Evolutionary conservation across 148 eudicot genomes (phyloP), one percentile per base, ranked within the genome.

Genomic region (Cornus suecica): DNA sequence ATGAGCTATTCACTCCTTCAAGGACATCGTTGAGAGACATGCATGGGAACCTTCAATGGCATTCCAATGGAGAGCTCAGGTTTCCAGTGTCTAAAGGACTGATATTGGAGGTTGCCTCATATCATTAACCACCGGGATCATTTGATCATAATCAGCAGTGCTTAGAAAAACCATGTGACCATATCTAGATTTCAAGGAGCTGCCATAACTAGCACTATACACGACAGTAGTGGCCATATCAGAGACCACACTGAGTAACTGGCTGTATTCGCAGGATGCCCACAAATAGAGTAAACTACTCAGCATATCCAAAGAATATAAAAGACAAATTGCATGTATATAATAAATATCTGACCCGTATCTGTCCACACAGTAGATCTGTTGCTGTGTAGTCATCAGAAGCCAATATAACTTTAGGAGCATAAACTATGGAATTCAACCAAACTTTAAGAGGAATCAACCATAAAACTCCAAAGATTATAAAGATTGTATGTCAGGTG

Each of bases 361-460:
- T 90, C 92, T 89, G 94, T 89, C 97, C 92, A 85, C 94, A 90
- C 94, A 87, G 86, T 80, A 78, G 78, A 34, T 68, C 97, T 92
- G 66, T 69, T 90, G 69, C 84, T 88, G 91, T 81, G 89, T 85
- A 81, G 97, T 92, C 94, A 92, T 87, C 93, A 90, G 86, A 92
- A 86, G 92, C 88, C 97, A 92, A 56, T 70, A 68, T 29, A 18
- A 80, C 13, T 91, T 34, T 90, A 61, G 88, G 94, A 87, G 92
- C 92, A 85, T 41, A 37, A 78, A 87, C 88, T 63, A 90, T 65
- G 84, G 86, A 68, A 82, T 37, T 75, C 88, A 81, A 80, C 81
- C 90, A 88, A 85, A 66, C 72, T 84, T 84, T 90, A 88, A 89
- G 80, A 66, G 82, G 81, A 76, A 71, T 89, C 92, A 63, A 77